Evolutionary conservation across 352 stramenopile genomes (phyloP).

Genomic region (Elongisporangium anandrum): DNA sequence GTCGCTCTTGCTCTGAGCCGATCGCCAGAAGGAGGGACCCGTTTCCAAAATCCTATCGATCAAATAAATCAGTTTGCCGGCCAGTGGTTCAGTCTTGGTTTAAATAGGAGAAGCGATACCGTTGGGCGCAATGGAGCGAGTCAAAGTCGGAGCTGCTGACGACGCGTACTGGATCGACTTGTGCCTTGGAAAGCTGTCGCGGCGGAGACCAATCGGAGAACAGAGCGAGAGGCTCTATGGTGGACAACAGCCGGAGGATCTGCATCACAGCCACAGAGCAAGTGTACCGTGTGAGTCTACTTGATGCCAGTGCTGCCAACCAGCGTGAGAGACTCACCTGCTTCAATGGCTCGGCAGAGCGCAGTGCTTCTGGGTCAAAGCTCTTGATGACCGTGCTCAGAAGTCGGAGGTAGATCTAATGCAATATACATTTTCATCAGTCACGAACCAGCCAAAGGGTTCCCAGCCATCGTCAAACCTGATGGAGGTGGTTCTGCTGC

Average conservation of each 20-base stretch:
- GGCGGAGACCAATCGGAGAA: conserved; percentile 80
- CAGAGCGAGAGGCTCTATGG: conserved; percentile 59
- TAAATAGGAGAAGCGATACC: conserved; percentile 14
- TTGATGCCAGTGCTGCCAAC: not conserved
- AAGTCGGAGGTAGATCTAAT: conserved; percentile 66
- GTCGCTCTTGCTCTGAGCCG: conserved; percentile 4
- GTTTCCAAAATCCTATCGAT: conserved; percentile 32
- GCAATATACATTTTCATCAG: conserved; percentile 2
- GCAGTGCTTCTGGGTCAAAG: conserved; percentile 47
- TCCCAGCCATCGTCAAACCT: conserved; percentile 53
- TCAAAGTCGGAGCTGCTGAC: conserved; percentile 57
- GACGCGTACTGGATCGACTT: conserved; percentile 38
- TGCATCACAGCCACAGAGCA: too few relatives aligned
- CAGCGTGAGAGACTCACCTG: conserved; percentile 30
- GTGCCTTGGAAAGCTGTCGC: conserved; percentile 37
- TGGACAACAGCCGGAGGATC: conserved; percentile 56
- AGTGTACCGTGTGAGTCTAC: not conserved
- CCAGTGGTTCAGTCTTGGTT: not conserved
- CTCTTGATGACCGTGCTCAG: conserved; percentile 48
- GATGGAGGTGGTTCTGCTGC: conserved; percentile 76
- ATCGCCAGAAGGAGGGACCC: conserved; percentile 39
- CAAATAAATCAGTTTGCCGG: not conserved
- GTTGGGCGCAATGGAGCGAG: conserved; percentile 40
- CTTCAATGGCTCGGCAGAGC: conserved; percentile 46
- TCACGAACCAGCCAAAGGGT: too few relatives aligned